Evolutionary conservation across 192 early-diverging fungal species (phyloP), one percentile per base, ranked within the genome.

Genomic region (Dispira simplex): DNA sequence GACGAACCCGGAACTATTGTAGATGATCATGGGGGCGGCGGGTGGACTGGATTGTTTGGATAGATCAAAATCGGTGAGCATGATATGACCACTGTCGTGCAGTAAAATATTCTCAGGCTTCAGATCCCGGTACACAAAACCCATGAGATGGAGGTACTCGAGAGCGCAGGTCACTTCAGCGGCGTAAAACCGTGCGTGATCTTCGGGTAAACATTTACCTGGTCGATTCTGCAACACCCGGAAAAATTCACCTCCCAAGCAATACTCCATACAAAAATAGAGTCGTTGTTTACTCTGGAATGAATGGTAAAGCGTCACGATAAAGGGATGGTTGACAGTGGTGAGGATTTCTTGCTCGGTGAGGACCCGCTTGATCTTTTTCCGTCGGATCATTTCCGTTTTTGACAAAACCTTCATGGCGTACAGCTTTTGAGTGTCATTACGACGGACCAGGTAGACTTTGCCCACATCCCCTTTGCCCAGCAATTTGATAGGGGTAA

Each of bases 351-450:
- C 92, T 70, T 99, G 96, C 71, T 97, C 96, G 8, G 96, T 92
- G 53, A 99, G 77, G 28, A 95, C 95, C 26, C 96, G 83, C 68
- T 97, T 95, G 70, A 99, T 90, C 77, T 99, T 99, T 77, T 98
- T 94, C 46, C 95, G 84, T 65, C 91, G 93, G 63, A 99, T 86
- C 95, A 99, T 99, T 72, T 97, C 97, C 56, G 81, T 75, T 77
- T 99, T 99, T 26, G 87, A 89, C 64, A 93, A 71, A 0, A 93
- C 89, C 81, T 99, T 99, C 95, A 99, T 97, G 8, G 95, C 96
- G 74, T 85, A 99, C 18, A 95, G 81, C 64, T 84, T 84, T 54
- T 79, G 81, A 0, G 83, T 76, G 46, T 83, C 81, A 69, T 93
- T 93, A 68, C 89, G 83, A 46, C 83, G 81, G 46, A 98, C 96